Conservation (phyloP, 345 rosid species). For the Citropsis articulata region DNA sequence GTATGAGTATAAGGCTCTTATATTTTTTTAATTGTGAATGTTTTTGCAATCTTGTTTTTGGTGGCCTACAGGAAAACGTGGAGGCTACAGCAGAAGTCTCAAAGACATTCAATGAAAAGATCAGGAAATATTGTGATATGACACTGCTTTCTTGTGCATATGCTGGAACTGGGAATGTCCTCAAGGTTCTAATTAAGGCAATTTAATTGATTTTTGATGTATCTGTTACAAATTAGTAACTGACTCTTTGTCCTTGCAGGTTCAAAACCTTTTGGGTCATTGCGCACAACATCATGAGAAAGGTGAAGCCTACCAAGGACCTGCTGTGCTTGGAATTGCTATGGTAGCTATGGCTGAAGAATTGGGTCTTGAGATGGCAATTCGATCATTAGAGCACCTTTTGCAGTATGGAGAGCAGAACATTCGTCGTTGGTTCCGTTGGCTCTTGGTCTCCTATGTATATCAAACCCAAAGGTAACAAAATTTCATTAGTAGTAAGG, state of each 20-base stretch:
- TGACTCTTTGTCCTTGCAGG: conserved; percentile 41
- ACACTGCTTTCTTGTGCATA: conserved; percentile 94
- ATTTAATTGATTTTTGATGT: conserved; percentile 11
- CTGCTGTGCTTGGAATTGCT: conserved; percentile 97
- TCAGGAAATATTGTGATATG: conserved; percentile 88
- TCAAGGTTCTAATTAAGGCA: conserved; percentile 57
- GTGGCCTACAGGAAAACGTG: conserved; percentile 61
- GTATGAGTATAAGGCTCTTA: neutral
- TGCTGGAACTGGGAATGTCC: conserved; percentile 97
- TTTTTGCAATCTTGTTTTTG: conserved; percentile 11
- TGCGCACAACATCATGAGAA: conserved; percentile 91
- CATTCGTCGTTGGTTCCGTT: conserved; percentile 85
- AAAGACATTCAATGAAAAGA: conserved; percentile 86
- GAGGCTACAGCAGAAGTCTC: conserved; percentile 98
- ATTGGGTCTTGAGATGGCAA: conserved; percentile 93
- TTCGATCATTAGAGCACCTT: conserved; percentile 90
- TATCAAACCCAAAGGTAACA: conserved; percentile 92
- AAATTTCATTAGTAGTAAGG: neutral
- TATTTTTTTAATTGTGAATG: conserved; percentile 16
- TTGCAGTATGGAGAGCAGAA: conserved; percentile 93
- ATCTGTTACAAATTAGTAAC: conserved; percentile 13
- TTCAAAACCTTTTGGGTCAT: conserved; percentile 84
- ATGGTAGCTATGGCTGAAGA: conserved; percentile 99
- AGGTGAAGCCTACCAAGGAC: conserved; percentile 86
- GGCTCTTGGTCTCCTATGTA: conserved; percentile 97